phyloP scores from a whole-genome alignment of 768 basidiomycete species.

The Tylopilus subfusipes region DNA sequence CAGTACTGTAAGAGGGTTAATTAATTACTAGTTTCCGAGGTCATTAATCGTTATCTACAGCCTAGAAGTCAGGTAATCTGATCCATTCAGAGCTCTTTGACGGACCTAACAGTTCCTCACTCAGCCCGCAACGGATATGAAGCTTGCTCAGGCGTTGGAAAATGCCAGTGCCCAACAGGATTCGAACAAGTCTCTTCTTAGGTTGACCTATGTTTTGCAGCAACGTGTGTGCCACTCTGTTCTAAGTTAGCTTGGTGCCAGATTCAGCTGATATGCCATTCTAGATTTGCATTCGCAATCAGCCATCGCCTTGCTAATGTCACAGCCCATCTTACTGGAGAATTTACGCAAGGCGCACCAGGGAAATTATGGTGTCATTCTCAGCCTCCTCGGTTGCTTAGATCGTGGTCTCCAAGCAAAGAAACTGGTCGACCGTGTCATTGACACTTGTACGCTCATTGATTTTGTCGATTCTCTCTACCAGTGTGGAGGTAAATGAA shows the following conservation, averaged over 20 bases:
- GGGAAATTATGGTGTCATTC: constrained; percentile 88
- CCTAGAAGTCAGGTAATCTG: constrained; percentile 30
- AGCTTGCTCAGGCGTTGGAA: constrained; percentile 62
- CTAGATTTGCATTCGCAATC: constrained; percentile 72
- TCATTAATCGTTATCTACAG: constrained; percentile 13
- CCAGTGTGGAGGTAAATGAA: background rate
- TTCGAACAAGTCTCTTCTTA: constrained; percentile 65
- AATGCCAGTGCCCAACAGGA: constrained; percentile 80
- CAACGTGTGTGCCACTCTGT: constrained; percentile 46
- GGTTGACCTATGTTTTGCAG: constrained; percentile 80
- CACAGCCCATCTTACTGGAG: constrained; percentile 76
- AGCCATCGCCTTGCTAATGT: constrained; percentile 80
- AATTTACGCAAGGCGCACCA: constrained; percentile 85
- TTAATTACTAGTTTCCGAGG: background rate
- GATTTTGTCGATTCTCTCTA: background rate
- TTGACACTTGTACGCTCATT: constrained; percentile 59
- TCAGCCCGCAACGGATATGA: constrained; percentile 49
- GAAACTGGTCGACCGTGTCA: constrained; percentile 82
- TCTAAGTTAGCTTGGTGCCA: background rate
- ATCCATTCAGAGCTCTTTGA: background rate
- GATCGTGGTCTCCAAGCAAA: constrained; percentile 87
- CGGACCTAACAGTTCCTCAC: constrained; percentile 3
- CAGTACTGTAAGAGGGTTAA: constrained; percentile 43
- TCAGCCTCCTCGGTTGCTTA: constrained; percentile 89
- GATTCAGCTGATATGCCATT: background rate